Base-by-base conservation (phyloP, 257 asterid species). In the Galeopsis tetrahit region DNA sequence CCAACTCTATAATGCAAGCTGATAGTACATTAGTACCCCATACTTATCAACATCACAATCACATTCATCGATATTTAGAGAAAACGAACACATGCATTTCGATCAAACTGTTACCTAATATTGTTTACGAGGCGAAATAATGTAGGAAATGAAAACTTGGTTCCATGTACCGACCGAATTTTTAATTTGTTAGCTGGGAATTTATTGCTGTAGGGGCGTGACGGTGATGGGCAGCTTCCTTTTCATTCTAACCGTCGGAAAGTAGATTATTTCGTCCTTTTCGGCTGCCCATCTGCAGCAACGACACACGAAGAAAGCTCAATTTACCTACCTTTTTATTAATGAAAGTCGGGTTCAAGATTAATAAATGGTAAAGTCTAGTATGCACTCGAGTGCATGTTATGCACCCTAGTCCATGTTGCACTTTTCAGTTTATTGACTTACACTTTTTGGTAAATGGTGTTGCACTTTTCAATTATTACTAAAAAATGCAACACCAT, bases 191-290 rank as follows among this genome's bases (percentile, higher is more conserved):
- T 56, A 71, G 73, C 58, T 60, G 68, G 68, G 66, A 71, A 66
- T 76, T 84, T 77, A 85, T 75, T 77, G 83, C 44, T 77, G 76
- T 38, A 80, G 67, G 80, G 96, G 89, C 57, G 67, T 66, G 88
- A 95, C 77, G 74, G 85, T 79, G 84, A 95, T 86, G 42, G 99
- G 99, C 52, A 92, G 96, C 93, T 87, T 92, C 83, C 86, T 80
- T 85, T 77, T 95, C 99, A 95, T 84, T 78, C 84, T 85, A 73
- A 92, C 99, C 35, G 96, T 90, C 34, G 99, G 97, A 48, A 95
- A 95, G 78, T 92, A 90, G 75, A 86, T 80, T 49, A 95, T 86
- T 66, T 90, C 96, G 40, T 95, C 99, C 61, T 83, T 77, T 70
- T 92, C 93, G 2, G 91, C 96, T 80, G 62, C 83, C 96, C 96